Base-by-base conservation (phyloP, 176 grass and related monocot species). In the Saccharum officinarum region DNA sequence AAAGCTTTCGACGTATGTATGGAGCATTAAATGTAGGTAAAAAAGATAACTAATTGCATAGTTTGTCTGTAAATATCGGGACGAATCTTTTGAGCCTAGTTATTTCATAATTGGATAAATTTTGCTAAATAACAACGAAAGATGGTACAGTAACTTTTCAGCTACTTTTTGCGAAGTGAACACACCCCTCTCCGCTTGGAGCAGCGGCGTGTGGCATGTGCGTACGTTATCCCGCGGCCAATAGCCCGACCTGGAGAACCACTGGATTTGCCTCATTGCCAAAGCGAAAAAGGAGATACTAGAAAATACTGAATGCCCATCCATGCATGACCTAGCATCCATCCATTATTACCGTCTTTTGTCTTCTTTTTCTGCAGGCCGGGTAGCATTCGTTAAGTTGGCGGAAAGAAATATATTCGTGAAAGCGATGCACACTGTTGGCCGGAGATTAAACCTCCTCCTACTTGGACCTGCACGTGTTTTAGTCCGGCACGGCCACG, bases 321-420 rank as follows among this genome's bases (percentile, higher is more conserved):
- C 70, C 70, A 73, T 1, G 0, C 5, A 80, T 69, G 82, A 79
- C 82, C 28, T 69, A 37, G 71, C 52, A 70, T 22, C 22, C 67
- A 30, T 69, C 47, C 16, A 52, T 52, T 34, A 33, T 66, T 65
- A 63, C 41, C 10, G 14, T 64, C 25, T 13, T 64, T 46, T 13
- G 3, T 33, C 57, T 8, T 16, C 39, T 30, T 59, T 68, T 42
- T 8, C 5, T 26, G 14, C 6, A 36, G 50, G 30, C 3, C 16
- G 49, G 40, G 25, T 63, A 42, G 33, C 67, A 50, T 63, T 59
- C 28, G 42, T 66, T 80, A 74, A 74, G 44, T 31, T 74, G 28
- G 78, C 41, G 10, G 41, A 80, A 67, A 67, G 77, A 80, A n/a
- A 49, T 46, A 80, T 49, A 67, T 47, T 47, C 26, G 26, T 0